Evolutionary conservation across 352 stramenopile species (phyloP), one percentile per base, ranked within the genome.

Genomic region (Phytophthora boehmeriae): DNA sequence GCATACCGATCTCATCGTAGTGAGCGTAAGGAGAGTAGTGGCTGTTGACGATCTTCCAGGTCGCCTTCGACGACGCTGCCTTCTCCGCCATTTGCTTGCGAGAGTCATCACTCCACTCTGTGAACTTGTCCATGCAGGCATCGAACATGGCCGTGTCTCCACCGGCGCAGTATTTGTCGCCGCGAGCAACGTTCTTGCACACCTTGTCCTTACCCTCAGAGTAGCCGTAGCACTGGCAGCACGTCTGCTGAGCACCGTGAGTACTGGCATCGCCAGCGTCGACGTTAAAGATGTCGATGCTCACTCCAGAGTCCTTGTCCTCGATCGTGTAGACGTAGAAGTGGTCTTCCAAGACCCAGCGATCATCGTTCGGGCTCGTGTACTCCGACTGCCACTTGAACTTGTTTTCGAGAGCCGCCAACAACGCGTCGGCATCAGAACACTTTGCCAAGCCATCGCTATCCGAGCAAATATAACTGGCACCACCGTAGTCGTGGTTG

Each of bases 41-140:
- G 35, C 73, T 86, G 65, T 95, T 95, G 44, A 95, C 81, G 35
- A 95, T 83, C 70, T 95, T 95, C 81, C 85, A 95, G 35, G 83
- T 88, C 2, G 86, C 86, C 14, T 53, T 92, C 5, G 84, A 93
- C 39, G 72, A 63, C 10, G 78, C 73, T 2, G 81, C 72, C 22
- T 89, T 69, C 17, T 66, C 59, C 0, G 68, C 67, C 5, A 92
- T 68, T 48, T 90, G 74, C 48, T 66, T 77, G 4, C 79, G 73
- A n/a, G 82, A 93, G 55, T 95, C 86, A 8, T 91, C 69, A 45
- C 69, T 79, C 83, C 82, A 95, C 32, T 63, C 62, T 4, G 71
- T 85, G 42, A 95, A 78, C 56, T 89, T 76, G 41, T 71, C 71
- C 38, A 87, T 70, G 50, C 86, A 95, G 19, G 77, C 67, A 30